These are phyloP conservation scores for Cyclanthera cordifolia DNA, from an alignment of 306 rosid genomes.

Conservation along the genomic window DNA sequence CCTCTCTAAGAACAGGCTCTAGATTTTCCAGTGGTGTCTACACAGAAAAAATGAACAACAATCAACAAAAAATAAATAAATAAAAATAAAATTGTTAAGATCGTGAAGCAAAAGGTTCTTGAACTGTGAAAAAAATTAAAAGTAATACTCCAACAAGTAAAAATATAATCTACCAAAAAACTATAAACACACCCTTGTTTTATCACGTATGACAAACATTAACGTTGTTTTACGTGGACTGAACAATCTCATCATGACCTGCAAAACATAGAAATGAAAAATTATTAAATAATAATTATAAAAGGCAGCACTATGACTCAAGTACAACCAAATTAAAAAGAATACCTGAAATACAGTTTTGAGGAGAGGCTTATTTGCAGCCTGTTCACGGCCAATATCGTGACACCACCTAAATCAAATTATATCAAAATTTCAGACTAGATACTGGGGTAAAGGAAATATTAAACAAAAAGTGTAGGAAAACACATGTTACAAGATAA, in stretches of 20 bases:
- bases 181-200: slow-evolving; percentile 66
- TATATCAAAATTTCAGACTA: slow-evolving; percentile 2
- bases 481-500: slow-evolving; percentile 9
- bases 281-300: neutral
- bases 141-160: neutral
- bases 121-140: neutral
- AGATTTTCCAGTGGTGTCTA: slow-evolving; percentile 95
- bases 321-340: slow-evolving; percentile 7
- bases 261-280: slow-evolving; percentile 15
- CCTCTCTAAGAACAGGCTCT: slow-evolving; percentile 95
- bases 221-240: slow-evolving; percentile 96
- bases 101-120: slow-evolving; percentile 6
- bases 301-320: neutral
- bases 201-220: slow-evolving; percentile 95
- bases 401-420: slow-evolving; percentile 85
- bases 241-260: slow-evolving; percentile 99
- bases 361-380: slow-evolving; percentile 95
- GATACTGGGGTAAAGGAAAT: neutral
- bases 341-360: slow-evolving; percentile 93
- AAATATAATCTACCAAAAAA: neutral
- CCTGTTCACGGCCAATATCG: slow-evolving; percentile 99
- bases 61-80: neutral
- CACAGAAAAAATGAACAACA: slow-evolving; percentile 14
- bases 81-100: neutral
- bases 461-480: slow-evolving; percentile 11